Evolutionary conservation across 257 asterid genomes (phyloP), one percentile per base, ranked within the genome.

Genomic region (Solanum corneliomulleri): DNA sequence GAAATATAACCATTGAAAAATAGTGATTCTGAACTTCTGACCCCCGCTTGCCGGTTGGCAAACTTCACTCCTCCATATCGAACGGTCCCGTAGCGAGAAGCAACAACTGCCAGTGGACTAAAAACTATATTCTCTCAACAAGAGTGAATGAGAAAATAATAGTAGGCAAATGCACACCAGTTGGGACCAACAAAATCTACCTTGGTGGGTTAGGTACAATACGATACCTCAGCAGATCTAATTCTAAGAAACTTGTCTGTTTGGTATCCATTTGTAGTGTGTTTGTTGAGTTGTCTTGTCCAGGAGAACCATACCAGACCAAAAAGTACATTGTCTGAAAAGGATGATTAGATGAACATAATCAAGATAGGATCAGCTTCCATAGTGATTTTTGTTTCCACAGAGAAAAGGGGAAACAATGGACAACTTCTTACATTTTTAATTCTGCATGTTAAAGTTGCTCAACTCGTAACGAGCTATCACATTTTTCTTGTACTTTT

Each of bases 101-200:
- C 69, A 47, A 16, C 49, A 47, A 10, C 18, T 18, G 0, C 64
- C 64, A 56, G n/a, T 56, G 25, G 85, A 80, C 42, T 29, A 45
- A 27, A 9, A 27, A 15, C 16, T 45, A 8, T 78, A 45, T 8
- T 45, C 66, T 78, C n/a, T 64, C 90, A 11, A 52, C 4, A 41
- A 18, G 49, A 44, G 76, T 20, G 25, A 66, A 66, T 37, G 23
- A 66, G 49, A 85, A 31, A 42, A 23, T 20, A 23, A 11, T 1
- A 21, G 39, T 16, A 64, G 29, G 23, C 71, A 60, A 31, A 23
- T 11, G 85, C 42, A 20, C 44, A 0, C 31, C 62, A 10, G 44
- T 81, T 86, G 91, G 87, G 52, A 11, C 88, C 70, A 75, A 89
- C 89, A 42, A 83, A 69, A 83, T 89, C 91, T 74, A 11, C 18